phyloP scores from a whole-genome alignment of 495 filamentous ascomycete species.

The Trichoderma asperelloides region DNA sequence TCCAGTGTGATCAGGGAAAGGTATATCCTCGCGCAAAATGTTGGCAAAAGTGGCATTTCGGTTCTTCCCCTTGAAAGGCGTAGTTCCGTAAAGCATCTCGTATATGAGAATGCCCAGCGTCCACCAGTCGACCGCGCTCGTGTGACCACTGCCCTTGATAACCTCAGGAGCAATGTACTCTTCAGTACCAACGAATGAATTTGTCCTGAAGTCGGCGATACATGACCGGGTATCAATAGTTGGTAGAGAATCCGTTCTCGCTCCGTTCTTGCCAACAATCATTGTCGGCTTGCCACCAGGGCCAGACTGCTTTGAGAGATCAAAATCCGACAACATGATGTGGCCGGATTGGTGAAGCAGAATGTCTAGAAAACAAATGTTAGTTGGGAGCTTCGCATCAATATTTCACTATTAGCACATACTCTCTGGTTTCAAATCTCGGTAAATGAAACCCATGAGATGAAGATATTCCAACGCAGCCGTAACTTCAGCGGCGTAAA shows the following conservation, averaged over 20 bases:
- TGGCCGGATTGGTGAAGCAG: slow-evolving; percentile 96
- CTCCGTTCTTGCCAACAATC: slow-evolving; percentile 80
- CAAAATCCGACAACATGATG: slow-evolving; percentile 99
- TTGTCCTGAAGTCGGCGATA: slow-evolving; percentile 96
- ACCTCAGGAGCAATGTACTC: slow-evolving; percentile 99
- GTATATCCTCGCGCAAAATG: slow-evolving; percentile 88
- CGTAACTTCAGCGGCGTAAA: slow-evolving; percentile 97
- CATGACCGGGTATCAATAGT: slow-evolving; percentile 98
- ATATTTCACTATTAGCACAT: slow-evolving; percentile 27
- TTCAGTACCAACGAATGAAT: slow-evolving; percentile 96
- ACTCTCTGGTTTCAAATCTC: slow-evolving; percentile 98
- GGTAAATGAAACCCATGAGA: slow-evolving; percentile 98
- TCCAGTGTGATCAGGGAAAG: slow-evolving; percentile 83
- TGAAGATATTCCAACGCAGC: slow-evolving; percentile 95
- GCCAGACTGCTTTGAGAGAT: slow-evolving; percentile 95
- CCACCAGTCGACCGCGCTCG: slow-evolving; percentile 99
- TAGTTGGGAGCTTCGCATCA: neutral
- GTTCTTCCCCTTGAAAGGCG: slow-evolving; percentile 99
- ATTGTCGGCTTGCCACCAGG: slow-evolving; percentile 93
- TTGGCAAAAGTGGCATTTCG: slow-evolving; percentile 97
- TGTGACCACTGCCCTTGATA: slow-evolving; percentile 97
- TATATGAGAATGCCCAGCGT: slow-evolving; percentile 94
- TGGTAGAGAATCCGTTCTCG: slow-evolving; percentile 71
- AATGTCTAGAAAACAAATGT: slow-evolving; percentile 57
- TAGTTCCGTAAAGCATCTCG: slow-evolving; percentile 98